Base-by-base conservation (phyloP, 192 early-diverging fungal species). In the Umbelopsis sp. region DNA sequence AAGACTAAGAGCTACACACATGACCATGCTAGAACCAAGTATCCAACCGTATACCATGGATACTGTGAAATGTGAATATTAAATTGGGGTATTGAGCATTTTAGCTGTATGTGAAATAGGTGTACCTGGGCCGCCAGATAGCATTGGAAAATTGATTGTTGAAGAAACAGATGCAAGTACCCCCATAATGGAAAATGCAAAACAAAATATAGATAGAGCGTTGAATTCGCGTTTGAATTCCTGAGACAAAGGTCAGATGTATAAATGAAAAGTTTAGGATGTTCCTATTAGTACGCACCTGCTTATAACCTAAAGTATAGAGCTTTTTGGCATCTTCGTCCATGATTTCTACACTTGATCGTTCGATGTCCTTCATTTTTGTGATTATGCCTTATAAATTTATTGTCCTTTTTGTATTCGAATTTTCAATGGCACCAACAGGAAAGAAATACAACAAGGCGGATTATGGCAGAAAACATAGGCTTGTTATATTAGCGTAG, bases 41-140 rank as follows among this genome's bases (percentile, higher is more conserved):
- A 81, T 71, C 80, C 80, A 81, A 44, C 80, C 80, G 69, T 75
- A 80, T 6, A 80, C 76, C 67, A 80, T 80, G 18, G 76, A 25
- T 18, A 61, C 55, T 61, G 21, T 23, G 30, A 18, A 35, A 61
- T 18, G 10, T 18, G 3, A 30, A 30, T 37, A 35, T 35, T n/a
- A 25, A 55, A 2, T 35, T 18, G 16, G 18, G 30, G 13, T 10
- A 3, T 61, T 5, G 22, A 30, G 11, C 13, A 1, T 25, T 27
- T 3, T 33, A 4, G 3, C 33, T 11, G 13, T 35, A 30, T 61
- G n/a, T 35, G 30, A 35, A 16, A 35, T 3, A 25, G 7, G 15
- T 18, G 21, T 61, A 61, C 55, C 55, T 61, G 55, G 55, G 4
- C 55, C 55, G 3, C 55, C 55, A 1, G 55, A 61, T 16, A 61